A percentile compares a stretch with the other conserved stretches of the same genome.
Evolutionary conservation across 176 grass and related monocot species (phyloP).

Genomic region (Bolboschoenus planiculmis): DNA sequence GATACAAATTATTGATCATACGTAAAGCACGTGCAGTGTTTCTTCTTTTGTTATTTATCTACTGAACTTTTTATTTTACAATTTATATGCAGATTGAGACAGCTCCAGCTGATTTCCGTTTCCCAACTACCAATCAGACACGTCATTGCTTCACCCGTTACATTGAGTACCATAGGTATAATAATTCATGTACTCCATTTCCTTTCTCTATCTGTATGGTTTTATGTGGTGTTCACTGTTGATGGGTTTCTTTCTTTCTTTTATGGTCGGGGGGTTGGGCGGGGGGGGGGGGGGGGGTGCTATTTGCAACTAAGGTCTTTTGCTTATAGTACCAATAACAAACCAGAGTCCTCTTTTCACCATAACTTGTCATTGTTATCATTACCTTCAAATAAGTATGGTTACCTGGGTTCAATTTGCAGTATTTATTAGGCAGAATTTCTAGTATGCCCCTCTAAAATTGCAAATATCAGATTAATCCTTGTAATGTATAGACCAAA

Average conservation of each 20-base stretch:
- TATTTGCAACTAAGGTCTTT: not conserved
- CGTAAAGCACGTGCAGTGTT: not conserved
- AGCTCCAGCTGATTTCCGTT: conserved; percentile 81
- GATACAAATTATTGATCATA: too few relatives aligned
- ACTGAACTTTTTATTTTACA: not conserved
- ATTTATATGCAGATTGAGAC: conserved; percentile 57
- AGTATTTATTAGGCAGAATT: not conserved
- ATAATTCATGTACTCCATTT: not conserved
- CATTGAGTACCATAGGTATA: conserved; percentile 85
- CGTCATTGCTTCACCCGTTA: conserved; percentile 89
- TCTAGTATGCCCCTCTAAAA: not conserved
- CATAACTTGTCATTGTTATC: not conserved
- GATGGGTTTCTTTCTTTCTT: not conserved
- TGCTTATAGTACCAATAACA: not conserved
- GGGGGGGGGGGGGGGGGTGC: too few relatives aligned
- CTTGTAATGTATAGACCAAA: not conserved
- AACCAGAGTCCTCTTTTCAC: not conserved
- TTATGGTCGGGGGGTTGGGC: not conserved
- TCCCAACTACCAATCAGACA: conserved; percentile 85
- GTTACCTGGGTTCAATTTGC: not conserved
- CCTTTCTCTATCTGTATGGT: not conserved
- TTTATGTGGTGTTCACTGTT: not conserved
- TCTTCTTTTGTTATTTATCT: conserved; percentile 6
- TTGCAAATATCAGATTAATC: not conserved
- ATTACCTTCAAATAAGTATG: not conserved